Conservation (phyloP, 2,329 filamentous ascomycete genomes). For the Hansfordia pulvinata region DNA sequence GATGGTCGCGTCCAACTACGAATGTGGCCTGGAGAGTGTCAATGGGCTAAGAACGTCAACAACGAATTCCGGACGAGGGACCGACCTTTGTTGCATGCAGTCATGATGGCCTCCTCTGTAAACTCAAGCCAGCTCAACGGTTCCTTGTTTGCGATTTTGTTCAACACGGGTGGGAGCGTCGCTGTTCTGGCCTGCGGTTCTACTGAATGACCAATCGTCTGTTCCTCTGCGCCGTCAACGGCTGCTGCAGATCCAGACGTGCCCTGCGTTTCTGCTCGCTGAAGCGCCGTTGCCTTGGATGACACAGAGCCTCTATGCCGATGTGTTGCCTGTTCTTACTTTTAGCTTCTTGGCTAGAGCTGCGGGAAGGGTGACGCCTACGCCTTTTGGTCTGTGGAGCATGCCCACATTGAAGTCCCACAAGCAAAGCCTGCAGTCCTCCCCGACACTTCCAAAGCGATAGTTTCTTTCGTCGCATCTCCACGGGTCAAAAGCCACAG, state of each 20-base stretch:
- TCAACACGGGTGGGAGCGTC: constrained; percentile 81
- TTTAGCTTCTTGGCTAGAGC: too few species aligned
- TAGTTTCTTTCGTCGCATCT: constrained; percentile 92
- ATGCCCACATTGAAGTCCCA: constrained; percentile 99
- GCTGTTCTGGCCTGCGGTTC: constrained; percentile 75
- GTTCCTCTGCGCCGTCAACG: constrained; percentile 41
- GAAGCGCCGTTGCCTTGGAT: constrained; percentile 32
- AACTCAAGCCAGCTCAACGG: constrained; percentile 88
- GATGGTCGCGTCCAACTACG: constrained; percentile 27
- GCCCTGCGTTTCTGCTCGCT: constrained; percentile 49
- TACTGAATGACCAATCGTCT: constrained; percentile 60
- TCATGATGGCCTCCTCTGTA: constrained; percentile 84
- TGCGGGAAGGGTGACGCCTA: too few species aligned
- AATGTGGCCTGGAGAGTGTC: constrained; percentile 19
- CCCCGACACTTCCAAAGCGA: constrained; percentile 88
- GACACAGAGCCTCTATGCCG: constrained; percentile 42
- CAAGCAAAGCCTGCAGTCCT: constrained; percentile 78
- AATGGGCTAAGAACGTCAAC: constrained; percentile 3
- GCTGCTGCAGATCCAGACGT: constrained; percentile 49
- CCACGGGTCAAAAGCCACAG: constrained; percentile 93
- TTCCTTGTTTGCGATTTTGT: constrained; percentile 74
- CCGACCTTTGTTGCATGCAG: constrained; percentile 80
- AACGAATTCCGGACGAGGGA: constrained; percentile 9
- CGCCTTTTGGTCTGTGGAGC: constrained; percentile 79
- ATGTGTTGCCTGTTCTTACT: constrained; percentile 31